Base-by-base conservation (phyloP, 1,284 basidiomycete genomes). In the Pascua guehoae region DNA sequence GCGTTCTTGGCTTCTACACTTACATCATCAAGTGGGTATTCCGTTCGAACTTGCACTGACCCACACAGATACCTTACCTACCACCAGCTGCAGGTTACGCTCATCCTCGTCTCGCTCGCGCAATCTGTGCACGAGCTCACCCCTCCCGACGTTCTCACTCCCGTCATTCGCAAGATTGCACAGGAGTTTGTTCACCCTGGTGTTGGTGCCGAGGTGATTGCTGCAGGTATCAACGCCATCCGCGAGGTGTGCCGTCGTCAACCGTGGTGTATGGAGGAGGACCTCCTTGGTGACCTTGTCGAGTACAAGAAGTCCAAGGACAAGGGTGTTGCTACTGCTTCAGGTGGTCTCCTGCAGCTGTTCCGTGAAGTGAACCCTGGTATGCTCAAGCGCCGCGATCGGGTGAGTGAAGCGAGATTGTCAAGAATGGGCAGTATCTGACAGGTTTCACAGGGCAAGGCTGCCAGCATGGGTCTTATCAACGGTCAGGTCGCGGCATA, bases 141-240 rank as follows among this genome's bases (percentile, higher is more conserved):
- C 0, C 95, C 94, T 2, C 95, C 96, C 0, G 94, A 98, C 71
- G 89, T 86, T 4, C 81, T 99, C 12, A 87, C 86, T 2, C 95
- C 96, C 3, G 88, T 95, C 45, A 81, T 99, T 50, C 84, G 85
- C 57, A 99, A 98, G 78, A 79, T 99, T 53, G 91, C 94, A 0
- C 86, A 90, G 67, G 92, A 97, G 70, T 99, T 99, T 67, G 89
- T 99, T 3, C 95, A 98, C 76, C 95, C 95, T 0, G 96, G 96
- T 60, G 96, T 98, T 5, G 91, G 91, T 4, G 84, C 87, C 61
- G 94, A 98, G 76, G 93, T 98, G 66, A 89, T 98, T 56, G 88
- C 94, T 0, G 96, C 95, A 0, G 96, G 96, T 41, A 81, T 99
- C 68, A 99, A 99, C 73, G 85, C 91, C 17, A 91, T 98, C 47